phyloP scores from a whole-genome alignment of 2,329 filamentous ascomycete genomes.

The Fusarium sp. region DNA sequence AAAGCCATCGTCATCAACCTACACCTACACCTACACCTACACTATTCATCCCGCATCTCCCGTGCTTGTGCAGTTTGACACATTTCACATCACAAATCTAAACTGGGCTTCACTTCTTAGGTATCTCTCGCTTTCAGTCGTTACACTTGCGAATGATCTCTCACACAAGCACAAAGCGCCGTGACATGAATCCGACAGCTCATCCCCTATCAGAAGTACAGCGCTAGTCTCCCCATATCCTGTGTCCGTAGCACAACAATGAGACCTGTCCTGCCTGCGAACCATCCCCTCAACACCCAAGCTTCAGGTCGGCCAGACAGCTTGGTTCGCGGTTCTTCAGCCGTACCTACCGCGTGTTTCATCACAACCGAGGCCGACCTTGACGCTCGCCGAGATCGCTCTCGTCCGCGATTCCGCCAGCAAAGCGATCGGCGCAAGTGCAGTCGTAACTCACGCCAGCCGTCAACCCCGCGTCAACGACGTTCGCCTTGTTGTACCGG shows the following conservation, averaged over 20 bases:
- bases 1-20: constrained; percentile 47
- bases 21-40: constrained; percentile 9
- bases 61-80: constrained; percentile 1
- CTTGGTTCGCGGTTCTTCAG: constrained; percentile 39
- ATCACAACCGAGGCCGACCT: constrained; percentile 56
- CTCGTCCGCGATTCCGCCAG: constrained; percentile 43
- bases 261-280: constrained; percentile 48
- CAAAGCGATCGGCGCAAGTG: constrained; percentile 45
- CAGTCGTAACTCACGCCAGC: constrained; percentile 35
- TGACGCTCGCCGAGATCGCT: constrained; percentile 45
- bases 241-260: constrained; percentile 38
- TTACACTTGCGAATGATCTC: constrained; percentile 1
- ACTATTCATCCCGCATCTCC: constrained; percentile 21
- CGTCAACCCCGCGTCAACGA: constrained; percentile 39
- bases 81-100: constrained; percentile 1
- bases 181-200: constrained; percentile 32
- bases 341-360: constrained; percentile 54
- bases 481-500: constrained; percentile 31
- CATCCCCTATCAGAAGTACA: constrained; percentile 22
- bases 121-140: neutral
- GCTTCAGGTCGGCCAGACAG: constrained; percentile 41
- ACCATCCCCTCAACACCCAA: constrained; percentile 42
- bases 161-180: neutral
- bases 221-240: constrained; percentile 12
- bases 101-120: neutral